Evolutionary conservation across 345 rosid genomes (phyloP), one percentile per base, ranked within the genome.

Genomic region (Moricandia arvensis): DNA sequence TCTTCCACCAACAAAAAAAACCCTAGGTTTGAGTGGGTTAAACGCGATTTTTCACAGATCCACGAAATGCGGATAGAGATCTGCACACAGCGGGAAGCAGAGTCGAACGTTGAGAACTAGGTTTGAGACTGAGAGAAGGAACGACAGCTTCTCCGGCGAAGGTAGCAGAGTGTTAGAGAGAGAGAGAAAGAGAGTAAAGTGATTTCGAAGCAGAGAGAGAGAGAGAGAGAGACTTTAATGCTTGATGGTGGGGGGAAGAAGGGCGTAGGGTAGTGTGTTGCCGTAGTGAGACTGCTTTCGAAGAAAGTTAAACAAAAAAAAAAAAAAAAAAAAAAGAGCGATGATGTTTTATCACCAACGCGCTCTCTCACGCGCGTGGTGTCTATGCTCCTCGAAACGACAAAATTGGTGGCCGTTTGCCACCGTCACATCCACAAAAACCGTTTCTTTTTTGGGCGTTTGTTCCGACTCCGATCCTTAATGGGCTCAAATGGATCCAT

Each of bases 51-150:
- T 69, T 7, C 18, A 77, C 82, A 88, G 96, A 90, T 90, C 91
- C 89, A 83, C 70, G 73, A 86, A 87, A 86, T 73, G 88, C 91
- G 91, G 87, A 73, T 78, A 69, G 77, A 71, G 81, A 78, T 78
- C 77, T 77, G 72, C 67, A 65, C 68, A 77, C 57, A 47, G 57
- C 2, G 12, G 21, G 63, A 77, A 59, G 12, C 68, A 71, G 72
- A 77, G 72, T 7, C 63, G 70, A 41, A 8, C 31, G 43, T 45
- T 13, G 1, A 5, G 58, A 76, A 74, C 49, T 21, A 8, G 43
- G 15, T 15, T 11, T 49, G 11, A 7, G 72, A 71, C 58, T 0
- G 24, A 49, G 11, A 7, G 72, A 71, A 65, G 0, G 24, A 49
- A 49, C 15, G 75, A 59, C 57, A 65, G 49, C 71, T 72, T 72